Base-by-base conservation (phyloP, 345 rosid species). In the Erucastrum elatum region DNA sequence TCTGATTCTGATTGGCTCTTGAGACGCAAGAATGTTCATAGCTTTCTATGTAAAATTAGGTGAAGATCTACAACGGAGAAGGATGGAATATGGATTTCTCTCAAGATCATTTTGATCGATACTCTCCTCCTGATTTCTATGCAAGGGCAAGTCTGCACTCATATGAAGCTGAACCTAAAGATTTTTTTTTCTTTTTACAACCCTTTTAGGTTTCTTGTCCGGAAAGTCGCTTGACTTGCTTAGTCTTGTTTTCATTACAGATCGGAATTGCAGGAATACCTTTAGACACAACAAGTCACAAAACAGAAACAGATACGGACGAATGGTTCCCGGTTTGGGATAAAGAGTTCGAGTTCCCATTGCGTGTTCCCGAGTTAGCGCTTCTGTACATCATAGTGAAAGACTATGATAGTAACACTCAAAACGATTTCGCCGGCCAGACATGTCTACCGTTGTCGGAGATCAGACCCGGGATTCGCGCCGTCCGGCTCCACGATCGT, bases 51-150 rank as follows among this genome's bases (percentile, higher is more conserved):
- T 62, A 62, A 9, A 59, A 68, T 11, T 56, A 81, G 84, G 77
- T 81, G 13, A 92, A 84, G 85, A 82, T 94, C 69, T 86, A 79
- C 69, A 86, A 85, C 70, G 98, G 98, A 49, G 94, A 92, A 80
- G 97, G 98, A 12, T 92, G 98, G 98, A 85, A 83, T 75, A 30
- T 68, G 70, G 98, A 94, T 85, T 94, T 94, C 74, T 76, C 66
- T 33, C 89, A 68, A 74, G 84, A 87, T 10, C 86, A 87, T 67
- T 94, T 94, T 64, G 97, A 94, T 82, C 81, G 75, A 21, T 94
- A 71, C 80, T 92, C 98, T 15, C 95, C 98, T 13, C 98, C 98
- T 0, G 96, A 95, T 81, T 91, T 95, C 84, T 91, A 84, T 46
- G 71, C 87, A 29, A 86, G 85, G 82, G 99, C 86, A 87, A 84